phyloP scores from a whole-genome alignment of 768 basidiomycete species.

The Cantharellus cinnabarinus region DNA sequence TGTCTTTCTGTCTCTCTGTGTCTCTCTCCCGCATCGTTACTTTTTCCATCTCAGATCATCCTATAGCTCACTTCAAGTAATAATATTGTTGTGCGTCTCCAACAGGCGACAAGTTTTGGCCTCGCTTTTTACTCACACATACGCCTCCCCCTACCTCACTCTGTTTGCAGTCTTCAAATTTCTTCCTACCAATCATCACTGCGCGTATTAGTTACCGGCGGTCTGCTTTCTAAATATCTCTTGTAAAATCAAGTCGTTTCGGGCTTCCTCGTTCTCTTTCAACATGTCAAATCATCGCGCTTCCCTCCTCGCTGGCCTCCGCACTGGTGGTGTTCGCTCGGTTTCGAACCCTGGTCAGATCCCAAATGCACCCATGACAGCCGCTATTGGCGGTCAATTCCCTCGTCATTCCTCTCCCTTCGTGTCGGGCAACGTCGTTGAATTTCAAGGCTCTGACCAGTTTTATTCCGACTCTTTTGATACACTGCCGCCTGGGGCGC shows the following conservation, averaged over 20 bases:
- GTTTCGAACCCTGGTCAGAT: conserved; percentile 21
- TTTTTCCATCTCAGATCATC: no score
- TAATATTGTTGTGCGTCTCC: no score
- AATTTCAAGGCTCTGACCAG: conserved; percentile 13
- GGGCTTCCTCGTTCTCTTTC: neutral
- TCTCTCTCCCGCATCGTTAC: conserved; percentile 7
- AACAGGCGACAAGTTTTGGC: no score
- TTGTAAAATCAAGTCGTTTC: neutral
- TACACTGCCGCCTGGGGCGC: conserved; percentile 28
- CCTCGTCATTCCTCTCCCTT: conserved; percentile 29
- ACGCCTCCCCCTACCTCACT: neutral
- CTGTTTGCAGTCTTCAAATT: neutral
- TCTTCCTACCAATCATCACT: neutral
- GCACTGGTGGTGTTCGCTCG: conserved; percentile 80
- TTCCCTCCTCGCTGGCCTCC: conserved; percentile 71
- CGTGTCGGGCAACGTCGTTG: conserved; percentile 1
- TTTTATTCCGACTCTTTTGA: conserved; percentile 31
- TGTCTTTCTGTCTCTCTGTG: conserved; percentile 10
- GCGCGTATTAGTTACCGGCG: neutral
- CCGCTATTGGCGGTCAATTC: conserved; percentile 30
- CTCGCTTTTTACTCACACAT: conserved; percentile 1
- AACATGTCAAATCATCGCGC: conserved; percentile 27
- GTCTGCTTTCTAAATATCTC: conserved; percentile 2
- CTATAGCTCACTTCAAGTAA: no score
- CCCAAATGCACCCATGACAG: conserved; percentile 2